Percentiles rank a stretch among this genome's conserved stretches.
phyloP scores from a whole-genome alignment of 2,329 filamentous ascomycete genomes.

The Paracamarosporium sp. region DNA sequence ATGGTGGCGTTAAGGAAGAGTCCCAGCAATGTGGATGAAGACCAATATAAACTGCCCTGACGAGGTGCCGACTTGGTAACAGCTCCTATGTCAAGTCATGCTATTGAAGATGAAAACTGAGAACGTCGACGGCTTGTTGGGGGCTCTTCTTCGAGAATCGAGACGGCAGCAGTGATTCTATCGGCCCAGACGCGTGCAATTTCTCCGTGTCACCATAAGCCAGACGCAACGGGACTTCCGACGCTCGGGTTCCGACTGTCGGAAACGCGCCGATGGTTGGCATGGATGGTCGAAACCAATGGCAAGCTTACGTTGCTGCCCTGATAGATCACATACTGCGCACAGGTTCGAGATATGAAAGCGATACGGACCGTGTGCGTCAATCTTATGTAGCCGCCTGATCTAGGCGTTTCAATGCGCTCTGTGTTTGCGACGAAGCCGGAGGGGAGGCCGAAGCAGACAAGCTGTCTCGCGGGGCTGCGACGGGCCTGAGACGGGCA shows the following conservation, averaged over 20 bases:
- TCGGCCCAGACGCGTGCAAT: conserved; percentile 11
- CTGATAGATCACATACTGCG: background rate
- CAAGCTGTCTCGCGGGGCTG: conserved; percentile 16
- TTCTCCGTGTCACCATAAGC: conserved; percentile 15
- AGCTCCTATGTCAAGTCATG: no score
- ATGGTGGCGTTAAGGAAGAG: no score
- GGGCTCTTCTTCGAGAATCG: no score
- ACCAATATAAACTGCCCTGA: no score
- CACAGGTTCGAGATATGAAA: background rate
- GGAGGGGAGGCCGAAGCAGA: conserved; percentile 25
- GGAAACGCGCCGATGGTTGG: conserved; percentile 1
- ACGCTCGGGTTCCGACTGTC: conserved; percentile 13
- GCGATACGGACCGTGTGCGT: background rate
- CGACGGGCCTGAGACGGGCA: conserved; percentile 24
- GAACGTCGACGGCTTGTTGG: no score
- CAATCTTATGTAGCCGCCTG: background rate
- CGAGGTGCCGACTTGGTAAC: no score
- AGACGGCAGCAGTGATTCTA: conserved; percentile 1
- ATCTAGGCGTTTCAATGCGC: background rate
- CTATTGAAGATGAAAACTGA: no score
- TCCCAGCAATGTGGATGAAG: no score
- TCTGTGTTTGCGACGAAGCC: background rate
- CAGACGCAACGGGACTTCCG: background rate
- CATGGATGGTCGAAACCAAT: background rate
- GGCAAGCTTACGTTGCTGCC: background rate